Base-by-base conservation (phyloP, 345 rosid genomes). In the Rhizophora mangle region DNA sequence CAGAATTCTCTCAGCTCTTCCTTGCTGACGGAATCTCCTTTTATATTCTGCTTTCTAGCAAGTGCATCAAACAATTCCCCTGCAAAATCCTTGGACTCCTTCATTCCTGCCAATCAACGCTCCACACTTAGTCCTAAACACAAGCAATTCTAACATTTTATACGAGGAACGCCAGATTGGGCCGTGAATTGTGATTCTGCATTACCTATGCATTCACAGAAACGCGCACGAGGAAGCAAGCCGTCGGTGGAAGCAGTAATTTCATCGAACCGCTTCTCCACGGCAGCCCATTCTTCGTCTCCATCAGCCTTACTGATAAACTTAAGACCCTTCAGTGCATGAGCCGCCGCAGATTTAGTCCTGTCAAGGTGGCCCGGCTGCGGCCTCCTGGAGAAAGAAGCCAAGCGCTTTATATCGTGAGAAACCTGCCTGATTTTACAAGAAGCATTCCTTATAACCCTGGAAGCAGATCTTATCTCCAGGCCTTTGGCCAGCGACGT, bases 171-270 rank as follows among this genome's bases (percentile, higher is more conserved):
- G 9, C 3, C 13, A 39, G 20, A 26, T 18, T 27, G 16, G 1
- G 18, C 46, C 11, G 15, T 31, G 8, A 8, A 15, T 43, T 43
- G 49, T 43, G 49, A 6, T 13, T 24, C 3, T 62, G 36, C 15
- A 19, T 73, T 72, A 86, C 91, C 96, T 59, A 90, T 88, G 65
- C 93, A 90, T 74, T 88, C 96, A 0, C 89, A 85, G 47, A 90
- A 90, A 8, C 74, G 74, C 0, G 85, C 68, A 0, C 93, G 84
- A 34, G 79, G 77, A 72, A 88, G 72, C 24, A 66, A 30, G 20
- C 88, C 89, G 29, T 81, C 69, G 18, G 75, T 84, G 13, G 84
- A 76, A 15, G 87, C 87, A 7, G 87, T 84, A 24, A 88, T 82
- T 52, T 82, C 82, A 55, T 85, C 84, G 32, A 90, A 90, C 52